These are phyloP conservation scores for Yamadazyma tumulicola DNA, from an alignment of 805 yeast genomes.

Conservation along the genomic window DNA sequence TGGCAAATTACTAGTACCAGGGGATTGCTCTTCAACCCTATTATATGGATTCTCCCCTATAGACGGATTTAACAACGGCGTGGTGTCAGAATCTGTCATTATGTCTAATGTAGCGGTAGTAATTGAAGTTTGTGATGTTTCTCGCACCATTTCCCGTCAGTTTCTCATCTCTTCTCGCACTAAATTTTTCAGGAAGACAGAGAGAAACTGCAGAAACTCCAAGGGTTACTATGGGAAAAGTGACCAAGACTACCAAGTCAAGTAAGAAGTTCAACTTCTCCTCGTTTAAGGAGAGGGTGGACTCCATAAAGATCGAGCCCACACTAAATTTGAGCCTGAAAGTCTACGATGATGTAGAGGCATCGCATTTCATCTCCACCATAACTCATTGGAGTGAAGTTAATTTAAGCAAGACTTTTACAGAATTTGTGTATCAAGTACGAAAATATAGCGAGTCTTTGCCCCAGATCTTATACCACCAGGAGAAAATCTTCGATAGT, in stretches of 20 bases:
- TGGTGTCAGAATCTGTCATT: too few relatives aligned
- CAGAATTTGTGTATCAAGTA: conserved; percentile 56
- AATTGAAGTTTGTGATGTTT: too few relatives aligned
- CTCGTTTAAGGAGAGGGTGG: conserved; percentile 83
- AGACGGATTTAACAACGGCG: too few relatives aligned
- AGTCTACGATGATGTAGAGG: conserved; percentile 65
- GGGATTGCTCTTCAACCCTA: too few relatives aligned
- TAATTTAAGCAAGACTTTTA: conserved; percentile 70
- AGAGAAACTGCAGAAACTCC: too few relatives aligned
- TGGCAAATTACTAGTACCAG: too few relatives aligned
- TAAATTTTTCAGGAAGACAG: too few relatives aligned
- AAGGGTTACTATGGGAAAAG: conserved; percentile 5
- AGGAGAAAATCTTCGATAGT: conserved; percentile 50
- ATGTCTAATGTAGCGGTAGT: too few relatives aligned
- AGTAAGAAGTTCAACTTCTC: conserved; percentile 56
- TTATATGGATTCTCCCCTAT: too few relatives aligned
- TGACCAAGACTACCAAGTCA: conserved; percentile 47
- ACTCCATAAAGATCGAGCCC: conserved; percentile 81
- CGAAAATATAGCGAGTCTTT: conserved; percentile 60
- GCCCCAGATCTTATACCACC: conserved; percentile 78
- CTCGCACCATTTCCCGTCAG: too few relatives aligned
- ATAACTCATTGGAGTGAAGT: conserved; percentile 85
- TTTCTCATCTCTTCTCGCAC: too few relatives aligned
- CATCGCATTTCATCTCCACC: conserved; percentile 74
- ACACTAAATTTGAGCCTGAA: conserved; percentile 48